Evolutionary conservation across 2,329 filamentous ascomycete genomes (phyloP).

Genomic region (Trichophyton benhamiae): DNA sequence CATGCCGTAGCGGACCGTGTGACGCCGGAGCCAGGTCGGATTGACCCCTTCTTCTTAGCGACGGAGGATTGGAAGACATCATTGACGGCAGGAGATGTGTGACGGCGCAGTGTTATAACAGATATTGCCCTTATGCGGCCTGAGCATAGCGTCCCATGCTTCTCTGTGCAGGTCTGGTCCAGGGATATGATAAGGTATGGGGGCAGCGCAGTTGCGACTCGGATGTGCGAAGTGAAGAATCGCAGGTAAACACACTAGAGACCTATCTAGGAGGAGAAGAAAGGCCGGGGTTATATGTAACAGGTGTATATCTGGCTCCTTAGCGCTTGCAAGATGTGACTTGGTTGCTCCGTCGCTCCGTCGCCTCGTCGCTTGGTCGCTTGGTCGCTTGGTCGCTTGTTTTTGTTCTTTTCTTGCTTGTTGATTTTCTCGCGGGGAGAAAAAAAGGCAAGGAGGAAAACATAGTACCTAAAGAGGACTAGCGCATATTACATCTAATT

Average conservation of each 20-base stretch:
- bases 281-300: background rate
- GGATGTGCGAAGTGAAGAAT: background rate
- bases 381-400: background rate
- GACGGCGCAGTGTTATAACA: slow-evolving; percentile 18
- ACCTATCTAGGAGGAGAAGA: background rate
- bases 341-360: background rate
- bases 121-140: slow-evolving; percentile 20
- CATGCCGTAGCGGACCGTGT: slow-evolving; percentile 40
- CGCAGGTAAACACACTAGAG: background rate
- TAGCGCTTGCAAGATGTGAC: background rate
- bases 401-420: background rate
- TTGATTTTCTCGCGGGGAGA: slow-evolving; percentile 10
- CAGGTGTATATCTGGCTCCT: background rate
- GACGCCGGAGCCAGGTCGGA: slow-evolving; percentile 30
- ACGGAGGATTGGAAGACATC: slow-evolving; percentile 29
- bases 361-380: background rate
- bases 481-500: background rate
- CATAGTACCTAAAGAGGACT: slow-evolving; percentile 14
- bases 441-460: slow-evolving; percentile 12
- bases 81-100: slow-evolving; percentile 21
- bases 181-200: background rate
- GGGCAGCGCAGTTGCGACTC: background rate
- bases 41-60: slow-evolving; percentile 26
- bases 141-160: slow-evolving; percentile 29
- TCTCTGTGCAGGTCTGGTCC: background rate